Conservation (phyloP, 768 basidiomycete genomes). For the Sarcodon aspratus region DNA sequence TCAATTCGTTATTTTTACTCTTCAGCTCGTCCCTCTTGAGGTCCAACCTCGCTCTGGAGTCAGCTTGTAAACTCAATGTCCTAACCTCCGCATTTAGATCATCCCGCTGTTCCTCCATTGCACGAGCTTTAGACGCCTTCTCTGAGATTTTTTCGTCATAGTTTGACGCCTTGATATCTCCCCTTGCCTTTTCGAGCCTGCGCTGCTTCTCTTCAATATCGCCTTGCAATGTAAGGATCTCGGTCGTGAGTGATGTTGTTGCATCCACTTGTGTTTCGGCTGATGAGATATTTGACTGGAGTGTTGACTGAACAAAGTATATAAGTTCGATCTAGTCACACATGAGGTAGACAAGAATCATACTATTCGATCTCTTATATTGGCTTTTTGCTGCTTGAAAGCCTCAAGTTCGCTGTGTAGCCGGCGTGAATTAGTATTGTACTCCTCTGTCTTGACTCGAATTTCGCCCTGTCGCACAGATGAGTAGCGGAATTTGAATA, state of each 20-base stretch:
- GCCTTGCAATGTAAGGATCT: conserved; percentile 38
- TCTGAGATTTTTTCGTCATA: conserved; percentile 56
- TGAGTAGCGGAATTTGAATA: neutral
- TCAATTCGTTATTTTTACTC: conserved; percentile 53
- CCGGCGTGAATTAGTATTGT: conserved; percentile 43
- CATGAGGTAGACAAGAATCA: conserved; percentile 7
- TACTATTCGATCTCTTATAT: conserved; percentile 49
- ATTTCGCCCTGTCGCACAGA: conserved; percentile 34
- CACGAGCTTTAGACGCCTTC: conserved; percentile 37
- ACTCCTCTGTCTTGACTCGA: conserved; percentile 48
- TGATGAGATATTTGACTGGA: conserved; percentile 35
- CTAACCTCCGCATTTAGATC: conserved; percentile 59
- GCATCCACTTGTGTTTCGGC: conserved; percentile 48
- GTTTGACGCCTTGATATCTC: conserved; percentile 44
- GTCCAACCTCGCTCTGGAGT: conserved; percentile 68
- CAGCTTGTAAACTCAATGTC: conserved; percentile 65
- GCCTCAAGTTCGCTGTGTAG: conserved; percentile 44
- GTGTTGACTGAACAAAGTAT: conserved; percentile 9
- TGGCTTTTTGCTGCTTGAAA: conserved; percentile 40
- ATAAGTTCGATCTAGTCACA: neutral
- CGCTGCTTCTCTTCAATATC: conserved; percentile 64
- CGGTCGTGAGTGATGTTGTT: conserved; percentile 39
- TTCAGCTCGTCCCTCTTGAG: conserved; percentile 60
- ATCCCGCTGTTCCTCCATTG: conserved; percentile 61
- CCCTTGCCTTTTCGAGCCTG: conserved; percentile 47